These are phyloP conservation scores for Colletotrichum camelliae DNA, from an alignment of 2,329 filamentous ascomycete species.

Conservation along the genomic window DNA sequence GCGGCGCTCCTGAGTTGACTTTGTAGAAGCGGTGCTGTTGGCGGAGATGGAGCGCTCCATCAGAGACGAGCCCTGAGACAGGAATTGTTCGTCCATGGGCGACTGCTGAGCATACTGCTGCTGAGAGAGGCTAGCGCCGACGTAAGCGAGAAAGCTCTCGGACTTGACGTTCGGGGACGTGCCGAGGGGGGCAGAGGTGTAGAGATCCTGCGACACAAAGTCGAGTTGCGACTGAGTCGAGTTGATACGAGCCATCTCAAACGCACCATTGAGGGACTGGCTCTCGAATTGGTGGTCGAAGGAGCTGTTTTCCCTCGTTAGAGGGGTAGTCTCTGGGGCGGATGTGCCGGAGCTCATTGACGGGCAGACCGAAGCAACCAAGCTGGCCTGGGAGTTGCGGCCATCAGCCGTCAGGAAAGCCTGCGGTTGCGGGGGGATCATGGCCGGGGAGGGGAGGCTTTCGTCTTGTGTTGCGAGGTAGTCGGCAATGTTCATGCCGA, in stretches of 20 bases:
- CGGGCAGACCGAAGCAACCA: slow-evolving; percentile 42
- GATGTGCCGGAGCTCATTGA: slow-evolving; percentile 49
- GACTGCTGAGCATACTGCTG: slow-evolving; percentile 35
- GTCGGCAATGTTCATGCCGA: slow-evolving; percentile 43
- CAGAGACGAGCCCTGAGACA: slow-evolving; percentile 32
- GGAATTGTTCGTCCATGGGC: slow-evolving; percentile 31
- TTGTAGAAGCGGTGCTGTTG: slow-evolving; percentile 49
- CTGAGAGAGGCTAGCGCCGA: slow-evolving; percentile 36
- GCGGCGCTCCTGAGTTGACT: slow-evolving; percentile 48
- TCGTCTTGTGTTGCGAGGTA: slow-evolving; percentile 39
- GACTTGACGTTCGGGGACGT: slow-evolving; percentile 33
- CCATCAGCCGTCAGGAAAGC: slow-evolving; percentile 26
- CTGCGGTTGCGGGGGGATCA: slow-evolving; percentile 22
- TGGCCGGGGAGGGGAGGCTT: slow-evolving; percentile 29
- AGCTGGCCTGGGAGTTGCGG: slow-evolving; percentile 24
- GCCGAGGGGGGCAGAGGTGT: slow-evolving; percentile 18
- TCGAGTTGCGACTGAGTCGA: slow-evolving; percentile 41
- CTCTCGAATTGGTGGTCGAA: slow-evolving; percentile 33
- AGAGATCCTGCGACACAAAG: slow-evolving; percentile 28
- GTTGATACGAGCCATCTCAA: slow-evolving; percentile 42
- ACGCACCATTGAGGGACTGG: slow-evolving; percentile 29
- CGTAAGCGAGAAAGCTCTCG: slow-evolving; percentile 37
- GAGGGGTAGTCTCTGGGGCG: slow-evolving; percentile 41
- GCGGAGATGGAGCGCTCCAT: slow-evolving; percentile 58
- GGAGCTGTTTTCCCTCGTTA: slow-evolving; percentile 50